phyloP scores from a whole-genome alignment of 2,329 filamentous ascomycete species.

The Pseudogymnoascus destructans region DNA sequence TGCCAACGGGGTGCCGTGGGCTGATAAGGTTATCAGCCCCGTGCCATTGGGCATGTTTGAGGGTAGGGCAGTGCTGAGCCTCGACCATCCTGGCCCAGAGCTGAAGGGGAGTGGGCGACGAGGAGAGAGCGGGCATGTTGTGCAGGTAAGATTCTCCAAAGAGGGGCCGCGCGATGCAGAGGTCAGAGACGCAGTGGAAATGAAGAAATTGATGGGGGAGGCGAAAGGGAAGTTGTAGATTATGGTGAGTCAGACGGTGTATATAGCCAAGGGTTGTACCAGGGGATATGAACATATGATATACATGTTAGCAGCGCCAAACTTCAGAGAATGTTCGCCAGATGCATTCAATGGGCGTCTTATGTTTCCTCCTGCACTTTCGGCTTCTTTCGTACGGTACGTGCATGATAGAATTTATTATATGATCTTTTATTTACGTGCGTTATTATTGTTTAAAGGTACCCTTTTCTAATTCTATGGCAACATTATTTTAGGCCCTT shows the following conservation, averaged over 20 bases:
- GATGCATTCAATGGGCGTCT: not conserved
- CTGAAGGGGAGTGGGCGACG: constrained; percentile 34
- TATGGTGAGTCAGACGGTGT: not conserved
- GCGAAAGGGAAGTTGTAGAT: not conserved
- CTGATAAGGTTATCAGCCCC: constrained; percentile 49
- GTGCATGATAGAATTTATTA: not conserved
- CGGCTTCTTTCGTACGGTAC: not conserved
- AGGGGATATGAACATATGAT: not conserved
- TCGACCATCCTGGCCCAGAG: constrained; percentile 47
- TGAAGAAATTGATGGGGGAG: not conserved
- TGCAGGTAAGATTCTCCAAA: constrained; percentile 41
- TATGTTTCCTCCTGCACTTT: not conserved
- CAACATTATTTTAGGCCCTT: not conserved
- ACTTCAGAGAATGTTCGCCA: not conserved
- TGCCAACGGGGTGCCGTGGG: constrained; percentile 35
- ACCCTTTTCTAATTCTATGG: not conserved
- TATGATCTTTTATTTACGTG: not conserved
- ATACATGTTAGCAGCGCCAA: not conserved
- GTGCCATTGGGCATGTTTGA: constrained; percentile 33
- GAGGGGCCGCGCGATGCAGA: constrained; percentile 41
- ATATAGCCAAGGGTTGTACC: not conserved
- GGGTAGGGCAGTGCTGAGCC: constrained; percentile 37
- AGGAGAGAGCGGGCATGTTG: constrained; percentile 47
- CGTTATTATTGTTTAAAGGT: not conserved
- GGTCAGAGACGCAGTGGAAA: constrained; percentile 24